These are phyloP conservation scores for Aspergillus pseudoglaucus DNA, from an alignment of 2,329 filamentous ascomycete genomes.

Conservation along the genomic window DNA sequence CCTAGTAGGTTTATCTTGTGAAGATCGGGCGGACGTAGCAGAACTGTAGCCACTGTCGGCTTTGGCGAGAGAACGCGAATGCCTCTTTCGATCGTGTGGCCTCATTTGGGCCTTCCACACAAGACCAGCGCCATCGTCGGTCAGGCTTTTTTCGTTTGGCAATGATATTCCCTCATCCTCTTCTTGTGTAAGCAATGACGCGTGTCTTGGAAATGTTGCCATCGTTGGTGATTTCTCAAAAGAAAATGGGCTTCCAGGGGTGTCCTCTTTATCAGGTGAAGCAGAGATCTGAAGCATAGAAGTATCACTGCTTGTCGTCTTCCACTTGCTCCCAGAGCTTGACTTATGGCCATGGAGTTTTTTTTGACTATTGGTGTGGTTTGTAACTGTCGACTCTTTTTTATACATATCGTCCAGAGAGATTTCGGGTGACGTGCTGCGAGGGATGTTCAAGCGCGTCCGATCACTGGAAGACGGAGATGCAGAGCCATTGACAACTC, in stretches of 20 bases:
- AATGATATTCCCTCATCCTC: constrained; percentile 13
- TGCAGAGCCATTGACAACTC: constrained; percentile 33
- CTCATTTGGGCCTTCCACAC: constrained; percentile 10
- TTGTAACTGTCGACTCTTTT: not conserved
- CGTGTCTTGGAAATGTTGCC: constrained; percentile 3
- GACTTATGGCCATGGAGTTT: not conserved
- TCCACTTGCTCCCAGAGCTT: not conserved
- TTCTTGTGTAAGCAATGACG: constrained; percentile 10
- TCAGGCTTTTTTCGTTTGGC: constrained; percentile 16
- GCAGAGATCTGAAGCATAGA: constrained; percentile 15
- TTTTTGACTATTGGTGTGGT: not conserved
- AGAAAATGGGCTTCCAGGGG: constrained; percentile 27
- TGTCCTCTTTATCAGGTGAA: constrained; percentile 14
- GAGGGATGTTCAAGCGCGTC: constrained; percentile 13
- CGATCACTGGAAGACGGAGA: constrained; percentile 34
- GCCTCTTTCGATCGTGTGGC: constrained; percentile 10
- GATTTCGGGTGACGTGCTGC: constrained; percentile 9
- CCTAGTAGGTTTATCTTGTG: constrained; percentile 17
- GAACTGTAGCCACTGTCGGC: constrained; percentile 36
- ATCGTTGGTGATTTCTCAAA: constrained; percentile 27
- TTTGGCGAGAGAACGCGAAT: constrained; percentile 22
- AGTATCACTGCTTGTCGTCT: not conserved
- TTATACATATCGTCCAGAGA: constrained; percentile 8
- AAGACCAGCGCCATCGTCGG: constrained; percentile 1
- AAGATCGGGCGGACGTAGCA: constrained; percentile 25